Conservation (phyloP, 352 stramenopile species). For the Phytophthora citricola region DNA sequence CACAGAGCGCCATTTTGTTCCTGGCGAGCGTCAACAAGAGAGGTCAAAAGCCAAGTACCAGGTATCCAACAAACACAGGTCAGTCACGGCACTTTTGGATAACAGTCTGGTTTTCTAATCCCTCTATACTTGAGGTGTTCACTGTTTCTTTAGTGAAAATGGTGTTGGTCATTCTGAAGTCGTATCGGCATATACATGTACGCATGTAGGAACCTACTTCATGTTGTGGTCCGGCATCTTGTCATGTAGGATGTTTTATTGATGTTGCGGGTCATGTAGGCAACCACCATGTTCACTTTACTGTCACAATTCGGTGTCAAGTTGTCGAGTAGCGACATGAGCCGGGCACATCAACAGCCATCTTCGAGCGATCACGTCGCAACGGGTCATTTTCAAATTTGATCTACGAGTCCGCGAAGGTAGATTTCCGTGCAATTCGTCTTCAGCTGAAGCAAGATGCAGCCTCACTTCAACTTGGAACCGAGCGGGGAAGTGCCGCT, state of each 20-base stretch:
- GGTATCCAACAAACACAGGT: not conserved
- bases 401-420: not conserved
- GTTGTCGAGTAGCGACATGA: constrained; percentile 18
- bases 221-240: no score
- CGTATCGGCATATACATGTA: not conserved
- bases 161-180: not conserved
- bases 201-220: not conserved
- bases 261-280: no score
- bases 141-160: no score
- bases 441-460: constrained; percentile 1
- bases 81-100: not conserved
- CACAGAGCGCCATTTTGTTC: not conserved
- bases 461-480: constrained; percentile 2
- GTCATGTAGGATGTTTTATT: no score
- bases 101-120: not conserved
- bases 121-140: not conserved
- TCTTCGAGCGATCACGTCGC: not conserved
- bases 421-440: not conserved
- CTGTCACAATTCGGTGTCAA: not conserved
- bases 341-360: constrained; percentile 1
- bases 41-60: not conserved
- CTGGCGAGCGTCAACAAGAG: not conserved
- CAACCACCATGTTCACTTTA: no score
- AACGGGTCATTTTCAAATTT: not conserved
- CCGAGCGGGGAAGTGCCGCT: constrained; percentile 2